phyloP scores from a whole-genome alignment of 2,329 filamentous ascomycete genomes.

The Penicillium olsonii region DNA sequence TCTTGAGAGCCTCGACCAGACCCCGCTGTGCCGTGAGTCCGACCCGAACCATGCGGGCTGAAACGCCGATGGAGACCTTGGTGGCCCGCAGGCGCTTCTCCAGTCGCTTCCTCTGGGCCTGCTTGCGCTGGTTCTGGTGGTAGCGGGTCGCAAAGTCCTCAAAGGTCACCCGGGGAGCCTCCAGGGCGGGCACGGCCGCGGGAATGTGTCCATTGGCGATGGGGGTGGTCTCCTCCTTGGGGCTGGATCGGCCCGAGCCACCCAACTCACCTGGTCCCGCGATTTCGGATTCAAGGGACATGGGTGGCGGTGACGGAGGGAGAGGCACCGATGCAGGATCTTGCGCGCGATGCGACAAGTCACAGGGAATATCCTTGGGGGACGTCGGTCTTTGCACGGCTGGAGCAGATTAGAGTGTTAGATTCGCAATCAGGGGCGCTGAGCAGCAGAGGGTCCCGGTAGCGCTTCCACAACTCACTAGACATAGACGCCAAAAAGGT shows the following conservation, averaged over 20 bases:
- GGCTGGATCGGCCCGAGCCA: conserved; percentile 32
- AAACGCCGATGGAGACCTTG: conserved; percentile 46
- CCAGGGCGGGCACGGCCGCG: conserved; percentile 13
- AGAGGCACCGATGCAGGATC: conserved; percentile 28
- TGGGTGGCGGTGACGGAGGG: conserved; percentile 22
- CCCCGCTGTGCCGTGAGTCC: conserved; percentile 45
- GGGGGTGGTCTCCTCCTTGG: conserved; percentile 24
- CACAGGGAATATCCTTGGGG: conserved; percentile 35
- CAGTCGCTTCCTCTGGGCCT: conserved; percentile 42
- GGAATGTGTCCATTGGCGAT: conserved; percentile 21
- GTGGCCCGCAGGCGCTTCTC: conserved; percentile 43
- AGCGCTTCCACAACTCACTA: conserved; percentile 31
- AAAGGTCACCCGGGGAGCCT: conserved; percentile 38
- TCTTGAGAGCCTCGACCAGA: conserved; percentile 47
- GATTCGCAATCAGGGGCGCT: conserved; percentile 26
- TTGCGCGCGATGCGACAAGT: conserved; percentile 29
- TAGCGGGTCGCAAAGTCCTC: conserved; percentile 47
- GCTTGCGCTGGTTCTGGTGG: conserved; percentile 45
- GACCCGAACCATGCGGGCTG: conserved; percentile 45
- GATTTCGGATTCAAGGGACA: conserved; percentile 13
- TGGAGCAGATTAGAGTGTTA: conserved; percentile 22
- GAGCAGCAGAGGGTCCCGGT: not conserved
- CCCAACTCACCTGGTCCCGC: conserved; percentile 38
- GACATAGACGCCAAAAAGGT: conserved; percentile 38
- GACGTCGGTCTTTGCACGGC: conserved; percentile 33